Percentiles rank a stretch among this genome's conserved stretches.
phyloP scores from a whole-genome alignment of 176 grass and related monocot species.

The Carex myosuroides region DNA sequence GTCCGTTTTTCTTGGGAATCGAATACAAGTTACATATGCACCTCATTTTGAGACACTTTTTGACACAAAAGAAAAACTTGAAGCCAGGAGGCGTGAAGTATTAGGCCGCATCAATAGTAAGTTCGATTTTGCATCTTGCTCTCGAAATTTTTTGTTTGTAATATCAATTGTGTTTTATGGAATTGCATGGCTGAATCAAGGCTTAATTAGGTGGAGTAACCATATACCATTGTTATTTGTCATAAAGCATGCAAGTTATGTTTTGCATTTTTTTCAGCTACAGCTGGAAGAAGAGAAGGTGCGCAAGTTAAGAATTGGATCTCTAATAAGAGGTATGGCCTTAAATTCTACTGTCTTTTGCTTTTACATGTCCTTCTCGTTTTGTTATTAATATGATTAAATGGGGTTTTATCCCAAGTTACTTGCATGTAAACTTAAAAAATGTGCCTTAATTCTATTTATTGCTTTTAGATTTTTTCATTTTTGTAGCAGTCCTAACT shows the following conservation, averaged over 20 bases:
- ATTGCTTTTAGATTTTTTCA: not conserved
- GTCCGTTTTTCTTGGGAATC: slow-evolving; percentile 77
- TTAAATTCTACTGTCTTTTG: not conserved
- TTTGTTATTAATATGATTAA: not conserved
- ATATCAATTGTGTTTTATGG: not conserved
- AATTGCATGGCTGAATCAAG: not conserved
- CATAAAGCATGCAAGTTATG: not conserved
- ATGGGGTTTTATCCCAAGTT: not conserved
- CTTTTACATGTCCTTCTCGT: not conserved
- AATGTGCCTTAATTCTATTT: not conserved
- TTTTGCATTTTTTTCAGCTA: slow-evolving; percentile 32
- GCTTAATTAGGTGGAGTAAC: not conserved
- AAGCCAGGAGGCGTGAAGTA: slow-evolving; percentile 69
- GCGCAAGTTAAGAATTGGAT: slow-evolving; percentile 33
- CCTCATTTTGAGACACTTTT: slow-evolving; percentile 61
- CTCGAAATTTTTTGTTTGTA: not conserved
- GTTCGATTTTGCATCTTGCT: slow-evolving; percentile 6
- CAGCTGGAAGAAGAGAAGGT: slow-evolving; percentile 41
- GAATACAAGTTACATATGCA: slow-evolving; percentile 63
- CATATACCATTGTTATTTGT: not conserved
- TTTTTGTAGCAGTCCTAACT: not conserved
- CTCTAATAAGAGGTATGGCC: slow-evolving; percentile 48
- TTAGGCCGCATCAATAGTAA: slow-evolving; percentile 57
- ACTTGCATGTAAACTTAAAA: not conserved
- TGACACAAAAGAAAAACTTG: slow-evolving; percentile 82